Base-by-base conservation (phyloP, 805 yeast species). In the Saturnispora serradocipensis region DNA sequence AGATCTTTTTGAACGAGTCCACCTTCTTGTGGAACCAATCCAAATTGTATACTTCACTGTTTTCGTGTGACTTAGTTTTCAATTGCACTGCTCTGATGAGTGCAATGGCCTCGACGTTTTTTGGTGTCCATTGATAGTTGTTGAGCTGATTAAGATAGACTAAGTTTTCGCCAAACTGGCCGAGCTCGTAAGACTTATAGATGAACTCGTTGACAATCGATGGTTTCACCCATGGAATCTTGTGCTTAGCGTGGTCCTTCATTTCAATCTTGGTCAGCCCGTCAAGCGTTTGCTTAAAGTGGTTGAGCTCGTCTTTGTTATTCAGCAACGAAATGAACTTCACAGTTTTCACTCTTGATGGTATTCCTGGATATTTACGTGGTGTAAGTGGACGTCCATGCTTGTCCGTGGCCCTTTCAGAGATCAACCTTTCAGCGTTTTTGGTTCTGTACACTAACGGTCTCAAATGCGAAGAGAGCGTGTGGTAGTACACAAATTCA, bases 301-400 rank as follows among this genome's bases (percentile, higher is more conserved):
- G 36, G 6, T 53, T 53, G 9, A 65, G 55, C 54, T 66, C 70
- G 6, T 61, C 67, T 4, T 43, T 39, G 6, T 57, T 36, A 9
- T 60, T 5, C 24, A 66, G 45, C 8, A 58, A 51, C n/a, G 59
- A 56, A 43, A 66, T 59, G 44, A 66, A 66, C 24, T 54, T 50
- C 11, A 52, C 44, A 46, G 66, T 59, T 50, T 60, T 61, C 5
- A 48, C 47, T 16, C 49, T 52, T 4, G 68, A 63, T 46, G 69
- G 69, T 5, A 57, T 42, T 13, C 64, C 64, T 32, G 59, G 62
- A 24, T 51, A 58, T 15, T 44, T 38, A 38, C 56, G 52, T 15
- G 67, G 67, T 11, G 54, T 39, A 10, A 65, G 49, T 15, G 68
- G 67, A 36, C 61, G 55, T 18, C 67, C 66, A 4, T 58, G 56